phyloP scores from a whole-genome alignment of 768 basidiomycete genomes.

The Amanita thiersii region DNA sequence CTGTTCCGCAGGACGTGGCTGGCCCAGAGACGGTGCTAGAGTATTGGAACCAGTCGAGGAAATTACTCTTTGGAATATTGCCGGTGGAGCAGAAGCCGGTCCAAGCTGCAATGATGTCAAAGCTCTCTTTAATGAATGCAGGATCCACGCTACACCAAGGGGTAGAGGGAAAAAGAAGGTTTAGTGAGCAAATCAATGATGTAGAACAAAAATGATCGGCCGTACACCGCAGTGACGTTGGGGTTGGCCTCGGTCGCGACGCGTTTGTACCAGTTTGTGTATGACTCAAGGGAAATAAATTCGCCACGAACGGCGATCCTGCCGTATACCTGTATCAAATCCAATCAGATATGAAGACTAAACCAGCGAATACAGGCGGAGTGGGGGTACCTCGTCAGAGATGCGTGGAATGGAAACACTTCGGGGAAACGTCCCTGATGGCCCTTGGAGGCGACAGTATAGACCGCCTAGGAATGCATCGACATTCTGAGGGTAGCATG shows the following conservation, averaged over 20 bases:
- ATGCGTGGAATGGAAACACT: slow-evolving; percentile 8
- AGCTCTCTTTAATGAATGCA: slow-evolving; percentile 9
- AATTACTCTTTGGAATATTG: slow-evolving; percentile 7
- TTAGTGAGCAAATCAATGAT: too few relatives aligned
- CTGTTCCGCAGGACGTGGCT: slow-evolving; percentile 5
- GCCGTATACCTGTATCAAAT: slow-evolving; percentile 8
- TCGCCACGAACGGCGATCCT: slow-evolving; percentile 1
- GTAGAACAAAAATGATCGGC: too few relatives aligned
- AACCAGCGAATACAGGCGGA: not conserved
- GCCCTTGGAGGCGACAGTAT: slow-evolving; percentile 9
- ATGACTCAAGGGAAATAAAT: slow-evolving; percentile 4
- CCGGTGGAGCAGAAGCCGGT: slow-evolving; percentile 11
- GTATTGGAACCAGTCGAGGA: slow-evolving; percentile 12
- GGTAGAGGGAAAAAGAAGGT: too few relatives aligned
- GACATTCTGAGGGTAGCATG: slow-evolving; percentile 10
- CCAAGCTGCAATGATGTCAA: slow-evolving; percentile 12
- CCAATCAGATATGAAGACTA: too few relatives aligned
- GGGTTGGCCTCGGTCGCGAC: slow-evolving; percentile 7
- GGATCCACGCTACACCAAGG: slow-evolving; percentile 11
- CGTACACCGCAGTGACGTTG: slow-evolving; percentile 5
- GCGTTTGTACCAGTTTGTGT: slow-evolving; percentile 7
- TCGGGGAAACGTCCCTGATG: slow-evolving; percentile 4
- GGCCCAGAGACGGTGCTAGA: slow-evolving; percentile 10
- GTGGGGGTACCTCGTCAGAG: slow-evolving; percentile 2
- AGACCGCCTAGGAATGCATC: slow-evolving; percentile 10